phyloP scores from a whole-genome alignment of 768 basidiomycete species.

The Gymnopilus dilepis region DNA sequence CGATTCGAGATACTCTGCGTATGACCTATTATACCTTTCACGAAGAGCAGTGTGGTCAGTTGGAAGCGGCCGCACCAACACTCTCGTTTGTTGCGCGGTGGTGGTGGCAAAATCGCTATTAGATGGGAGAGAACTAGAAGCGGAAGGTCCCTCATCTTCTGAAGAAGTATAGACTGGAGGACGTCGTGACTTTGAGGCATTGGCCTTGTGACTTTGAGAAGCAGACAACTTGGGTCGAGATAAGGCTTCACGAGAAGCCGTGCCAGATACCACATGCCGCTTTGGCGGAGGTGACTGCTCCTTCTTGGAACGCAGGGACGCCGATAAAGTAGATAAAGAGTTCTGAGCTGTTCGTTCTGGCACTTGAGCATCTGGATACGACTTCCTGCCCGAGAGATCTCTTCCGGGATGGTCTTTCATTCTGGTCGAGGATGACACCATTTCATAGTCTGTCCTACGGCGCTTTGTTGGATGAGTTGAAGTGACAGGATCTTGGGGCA shows the following conservation, averaged over 20 bases:
- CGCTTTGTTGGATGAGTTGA: constrained; percentile 4
- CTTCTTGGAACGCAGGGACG: constrained; percentile 34
- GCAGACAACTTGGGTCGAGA: constrained; percentile 24
- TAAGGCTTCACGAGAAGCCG: constrained; percentile 24
- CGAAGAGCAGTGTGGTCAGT: constrained; percentile 59
- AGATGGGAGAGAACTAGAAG: constrained; percentile 9
- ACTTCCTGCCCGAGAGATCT: neutral
- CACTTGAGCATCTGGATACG: neutral
- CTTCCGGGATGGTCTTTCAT: neutral
- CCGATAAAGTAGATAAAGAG: constrained; percentile 10
- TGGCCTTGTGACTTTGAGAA: constrained; percentile 24
- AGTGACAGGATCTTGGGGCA: neutral
- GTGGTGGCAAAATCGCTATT: neutral
- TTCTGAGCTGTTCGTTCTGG: neutral
- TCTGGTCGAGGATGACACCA: neutral
- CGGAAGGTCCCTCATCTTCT: constrained; percentile 39
- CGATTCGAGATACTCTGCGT: constrained; percentile 53
- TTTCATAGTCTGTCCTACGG: constrained; percentile 7
- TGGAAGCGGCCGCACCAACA: constrained; percentile 37
- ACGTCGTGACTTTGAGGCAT: constrained; percentile 48
- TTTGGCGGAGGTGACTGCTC: constrained; percentile 37
- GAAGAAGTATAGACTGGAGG: constrained; percentile 72
- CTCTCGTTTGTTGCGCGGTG: constrained; percentile 23
- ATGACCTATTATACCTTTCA: constrained; percentile 55
- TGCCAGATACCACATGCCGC: constrained; percentile 24